Evolutionary conservation across 75 land plant genomes (phyloP).

Genomic region (Picea sitchensis): DNA sequence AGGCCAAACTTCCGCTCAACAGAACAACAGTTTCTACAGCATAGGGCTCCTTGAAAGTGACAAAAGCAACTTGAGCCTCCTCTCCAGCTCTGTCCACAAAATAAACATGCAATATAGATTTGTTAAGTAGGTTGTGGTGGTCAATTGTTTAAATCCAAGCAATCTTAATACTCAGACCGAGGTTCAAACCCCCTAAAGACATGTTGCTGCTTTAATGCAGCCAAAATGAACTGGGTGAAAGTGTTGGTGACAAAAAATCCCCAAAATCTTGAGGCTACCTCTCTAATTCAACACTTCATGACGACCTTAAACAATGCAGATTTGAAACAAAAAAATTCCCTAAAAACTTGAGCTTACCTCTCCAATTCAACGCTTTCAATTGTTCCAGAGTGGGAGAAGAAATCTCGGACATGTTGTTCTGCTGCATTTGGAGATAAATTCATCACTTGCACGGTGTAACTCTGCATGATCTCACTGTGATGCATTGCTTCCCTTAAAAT

Average conservation of each 20-base stretch:
- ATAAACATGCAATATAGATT: no score
- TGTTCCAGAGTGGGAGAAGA: slow-evolving; percentile 76
- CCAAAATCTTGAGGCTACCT: no score
- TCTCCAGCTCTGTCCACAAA: slow-evolving; percentile 61
- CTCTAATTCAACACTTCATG: no score
- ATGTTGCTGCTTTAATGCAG: no score
- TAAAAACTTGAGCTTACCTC: slow-evolving; percentile 36
- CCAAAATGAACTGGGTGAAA: no score
- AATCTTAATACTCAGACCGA: no score
- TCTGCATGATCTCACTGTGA: slow-evolving; percentile 21
- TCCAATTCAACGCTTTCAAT: slow-evolving; percentile 69
- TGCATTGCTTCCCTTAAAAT: not conserved
- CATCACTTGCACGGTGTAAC: slow-evolving; percentile 60
- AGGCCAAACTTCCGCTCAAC: slow-evolving; percentile 60
- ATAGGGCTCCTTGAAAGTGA: slow-evolving; percentile 77
- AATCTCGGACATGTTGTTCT: slow-evolving; percentile 63
- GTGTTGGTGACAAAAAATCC: no score
- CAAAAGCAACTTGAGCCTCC: slow-evolving; percentile 67
- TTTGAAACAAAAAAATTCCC: not conserved
- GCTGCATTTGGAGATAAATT: slow-evolving; percentile 70
- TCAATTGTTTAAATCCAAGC: no score
- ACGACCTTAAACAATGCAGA: no score
- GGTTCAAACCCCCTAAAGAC: no score
- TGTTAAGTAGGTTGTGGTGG: no score
- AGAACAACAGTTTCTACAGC: slow-evolving; percentile 82